phyloP scores from a whole-genome alignment of 2,329 filamentous ascomycete species.

The Nemania bipapillata region DNA sequence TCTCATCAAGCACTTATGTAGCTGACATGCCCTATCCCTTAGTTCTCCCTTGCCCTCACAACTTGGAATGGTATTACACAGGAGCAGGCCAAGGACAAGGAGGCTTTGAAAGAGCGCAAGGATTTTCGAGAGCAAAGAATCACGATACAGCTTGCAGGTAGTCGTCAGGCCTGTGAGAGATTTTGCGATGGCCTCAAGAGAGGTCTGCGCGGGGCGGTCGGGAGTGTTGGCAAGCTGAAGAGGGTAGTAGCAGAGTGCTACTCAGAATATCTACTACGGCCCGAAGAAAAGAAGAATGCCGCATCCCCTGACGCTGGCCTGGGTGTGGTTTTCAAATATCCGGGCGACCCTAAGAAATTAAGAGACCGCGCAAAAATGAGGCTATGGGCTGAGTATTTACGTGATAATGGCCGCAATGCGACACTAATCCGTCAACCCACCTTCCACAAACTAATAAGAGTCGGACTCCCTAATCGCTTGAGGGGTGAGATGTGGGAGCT shows the following conservation, averaged over 20 bases:
- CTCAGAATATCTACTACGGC: slow-evolving; percentile 81
- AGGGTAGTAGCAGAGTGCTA: slow-evolving; percentile 86
- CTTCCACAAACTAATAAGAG: slow-evolving; percentile 95
- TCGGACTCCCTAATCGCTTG: slow-evolving; percentile 91
- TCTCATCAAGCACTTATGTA: slow-evolving; percentile 1
- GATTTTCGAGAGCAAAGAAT: slow-evolving; percentile 78
- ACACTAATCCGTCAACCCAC: slow-evolving; percentile 94
- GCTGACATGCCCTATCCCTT: slow-evolving; percentile 39
- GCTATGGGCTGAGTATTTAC: slow-evolving; percentile 94
- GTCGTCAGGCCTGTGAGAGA: slow-evolving; percentile 86
- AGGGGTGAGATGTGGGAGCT: slow-evolving; percentile 97
- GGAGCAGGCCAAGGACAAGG: slow-evolving; percentile 60
- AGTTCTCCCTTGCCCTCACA: slow-evolving; percentile 92
- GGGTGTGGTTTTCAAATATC: slow-evolving; percentile 92
- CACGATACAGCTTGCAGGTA: slow-evolving; percentile 89
- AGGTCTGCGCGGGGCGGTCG: slow-evolving; percentile 85
- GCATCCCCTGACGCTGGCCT: slow-evolving; percentile 89
- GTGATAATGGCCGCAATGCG: slow-evolving; percentile 92
- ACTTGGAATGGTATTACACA: slow-evolving; percentile 85
- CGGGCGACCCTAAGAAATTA: slow-evolving; percentile 92
- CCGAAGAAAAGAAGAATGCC: slow-evolving; percentile 69
- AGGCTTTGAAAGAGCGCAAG: slow-evolving; percentile 55
- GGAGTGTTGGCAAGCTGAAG: slow-evolving; percentile 85
- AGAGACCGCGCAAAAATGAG: slow-evolving; percentile 97
- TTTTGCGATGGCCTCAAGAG: slow-evolving; percentile 97